These are phyloP conservation scores for Xylaria castorea DNA, from an alignment of 495 filamentous ascomycete species.

Conservation along the genomic window DNA sequence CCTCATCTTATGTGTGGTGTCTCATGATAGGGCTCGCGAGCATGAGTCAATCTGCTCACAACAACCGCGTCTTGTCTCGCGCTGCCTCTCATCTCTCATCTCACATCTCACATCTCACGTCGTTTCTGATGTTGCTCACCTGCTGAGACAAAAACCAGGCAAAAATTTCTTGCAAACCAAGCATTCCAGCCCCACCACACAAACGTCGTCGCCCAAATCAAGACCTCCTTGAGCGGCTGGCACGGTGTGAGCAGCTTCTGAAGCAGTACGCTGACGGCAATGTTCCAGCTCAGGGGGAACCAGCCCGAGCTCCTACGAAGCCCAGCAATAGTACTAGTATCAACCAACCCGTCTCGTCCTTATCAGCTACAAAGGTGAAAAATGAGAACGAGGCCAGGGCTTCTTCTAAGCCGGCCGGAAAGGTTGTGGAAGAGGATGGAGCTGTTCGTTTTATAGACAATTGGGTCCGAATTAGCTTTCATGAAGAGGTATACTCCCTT, in stretches of 20 bases:
- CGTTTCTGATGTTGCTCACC: not conserved
- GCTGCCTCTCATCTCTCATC: slow-evolving; percentile 1
- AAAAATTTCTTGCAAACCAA: slow-evolving; percentile 49
- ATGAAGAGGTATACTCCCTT: slow-evolving; percentile 44
- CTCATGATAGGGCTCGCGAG: not conserved
- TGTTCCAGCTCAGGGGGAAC: not conserved
- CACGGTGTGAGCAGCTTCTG: slow-evolving; percentile 49
- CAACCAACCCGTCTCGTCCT: not conserved
- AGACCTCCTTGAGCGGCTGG: slow-evolving; percentile 51
- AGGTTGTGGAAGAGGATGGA: slow-evolving; percentile 48
- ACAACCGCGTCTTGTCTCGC: not conserved
- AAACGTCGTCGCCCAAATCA: slow-evolving; percentile 51
- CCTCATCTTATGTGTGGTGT: not conserved
- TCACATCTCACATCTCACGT: not conserved
- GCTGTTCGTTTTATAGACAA: slow-evolving; percentile 49
- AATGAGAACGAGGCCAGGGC: not conserved
- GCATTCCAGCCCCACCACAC: slow-evolving; percentile 48
- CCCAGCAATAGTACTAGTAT: not conserved
- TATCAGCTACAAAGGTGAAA: not conserved
- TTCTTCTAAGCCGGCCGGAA: slow-evolving; percentile 34
- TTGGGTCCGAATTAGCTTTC: slow-evolving; percentile 41
- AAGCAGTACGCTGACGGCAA: slow-evolving; percentile 44
- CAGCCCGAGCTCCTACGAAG: not conserved
- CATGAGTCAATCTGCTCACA: slow-evolving; percentile 12
- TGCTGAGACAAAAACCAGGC: slow-evolving; percentile 37